Base-by-base conservation (phyloP, 768 basidiomycete genomes). In the Rhizopogon salebrosus region DNA sequence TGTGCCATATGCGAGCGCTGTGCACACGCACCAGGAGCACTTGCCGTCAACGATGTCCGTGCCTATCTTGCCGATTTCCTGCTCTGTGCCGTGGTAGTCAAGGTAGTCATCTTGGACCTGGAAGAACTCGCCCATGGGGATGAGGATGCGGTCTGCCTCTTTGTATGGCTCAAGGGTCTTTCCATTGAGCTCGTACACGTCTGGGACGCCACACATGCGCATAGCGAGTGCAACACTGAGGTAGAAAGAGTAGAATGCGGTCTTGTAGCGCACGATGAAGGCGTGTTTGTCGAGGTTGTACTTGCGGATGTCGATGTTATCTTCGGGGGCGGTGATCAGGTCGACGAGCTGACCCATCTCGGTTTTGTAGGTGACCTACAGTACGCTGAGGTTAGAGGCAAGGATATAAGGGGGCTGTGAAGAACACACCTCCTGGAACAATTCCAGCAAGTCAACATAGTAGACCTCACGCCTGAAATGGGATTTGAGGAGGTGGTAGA, bases 41-140 rank as follows among this genome's bases (percentile, higher is more conserved):
- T 99, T 99, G 83, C 98, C 98, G 72, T 99, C 95, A 54, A 98
- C 69, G 63, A 99, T 99, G 68, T 98, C 97, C 14, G 95, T 98
- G 20, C 95, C 97, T 54, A 99, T 84, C 74, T 99, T 98, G 42
- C 95, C 95, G 48, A 98, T 88, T 60, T 88, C 79, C 70, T 94
- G 93, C 0, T 93, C 92, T 7, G 89, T 81, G 4, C 87, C 93
- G 18, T 89, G 85, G 66, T 83, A 97, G 70, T 99, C 97, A 62
- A 98, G 82, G 72, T 86, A 98, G 72, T 98, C 95, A 66, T 98
- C 95, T 71, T 99, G 95, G 54, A 95, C 80, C 72, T 99, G 95
- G 84, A 98, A 98, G 73, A 98, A 99, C 70, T 97, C 94, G 43
- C 95, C 95, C 52, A 98, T 79, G 4, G 91, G 91, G 51, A 98